Evolutionary conservation across 2,329 filamentous ascomycete genomes (phyloP).

Genomic region (Aspergillus sp.): DNA sequence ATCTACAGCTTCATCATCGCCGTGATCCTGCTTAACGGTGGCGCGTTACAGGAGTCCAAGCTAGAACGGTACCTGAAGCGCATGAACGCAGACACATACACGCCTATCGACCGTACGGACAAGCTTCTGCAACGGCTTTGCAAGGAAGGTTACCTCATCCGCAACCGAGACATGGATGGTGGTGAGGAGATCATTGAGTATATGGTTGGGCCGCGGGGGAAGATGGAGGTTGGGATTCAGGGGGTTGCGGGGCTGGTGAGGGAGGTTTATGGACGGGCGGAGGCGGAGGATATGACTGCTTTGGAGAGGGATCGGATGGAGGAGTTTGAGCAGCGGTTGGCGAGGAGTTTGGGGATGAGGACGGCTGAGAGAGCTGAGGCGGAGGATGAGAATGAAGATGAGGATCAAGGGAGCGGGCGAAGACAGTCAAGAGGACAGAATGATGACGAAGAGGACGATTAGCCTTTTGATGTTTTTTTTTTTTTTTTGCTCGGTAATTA

Average conservation of each 20-base stretch:
- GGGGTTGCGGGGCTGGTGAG: slow-evolving; percentile 65
- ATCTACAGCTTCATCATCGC: slow-evolving; percentile 76
- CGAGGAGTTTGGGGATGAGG: slow-evolving; percentile 54
- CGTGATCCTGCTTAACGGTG: slow-evolving; percentile 63
- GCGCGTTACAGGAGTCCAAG: slow-evolving; percentile 72
- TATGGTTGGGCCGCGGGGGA: slow-evolving; percentile 76
- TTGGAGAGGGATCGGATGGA: slow-evolving; percentile 35
- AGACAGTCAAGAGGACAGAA: background rate
- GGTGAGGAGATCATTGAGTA: slow-evolving; percentile 75
- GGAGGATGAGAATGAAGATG: slow-evolving; percentile 2
- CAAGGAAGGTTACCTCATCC: slow-evolving; percentile 76
- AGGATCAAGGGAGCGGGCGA: background rate
- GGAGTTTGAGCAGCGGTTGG: slow-evolving; percentile 56
- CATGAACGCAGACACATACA: slow-evolving; percentile 67
- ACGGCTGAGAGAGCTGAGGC: slow-evolving; percentile 4
- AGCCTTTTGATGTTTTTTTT: too few relatives aligned
- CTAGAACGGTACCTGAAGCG: slow-evolving; percentile 68
- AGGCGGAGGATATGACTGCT: slow-evolving; percentile 10
- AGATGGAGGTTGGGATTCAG: slow-evolving; percentile 72
- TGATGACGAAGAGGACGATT: background rate
- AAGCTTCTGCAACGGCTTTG: slow-evolving; percentile 66
- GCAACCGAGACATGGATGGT: slow-evolving; percentile 59
- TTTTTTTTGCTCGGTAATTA: background rate
- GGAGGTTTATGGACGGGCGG: slow-evolving; percentile 44
- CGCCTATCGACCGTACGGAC: slow-evolving; percentile 70